Conservation (phyloP, 2,329 filamentous ascomycete genomes). For the Aureobasidium vineae region DNA sequence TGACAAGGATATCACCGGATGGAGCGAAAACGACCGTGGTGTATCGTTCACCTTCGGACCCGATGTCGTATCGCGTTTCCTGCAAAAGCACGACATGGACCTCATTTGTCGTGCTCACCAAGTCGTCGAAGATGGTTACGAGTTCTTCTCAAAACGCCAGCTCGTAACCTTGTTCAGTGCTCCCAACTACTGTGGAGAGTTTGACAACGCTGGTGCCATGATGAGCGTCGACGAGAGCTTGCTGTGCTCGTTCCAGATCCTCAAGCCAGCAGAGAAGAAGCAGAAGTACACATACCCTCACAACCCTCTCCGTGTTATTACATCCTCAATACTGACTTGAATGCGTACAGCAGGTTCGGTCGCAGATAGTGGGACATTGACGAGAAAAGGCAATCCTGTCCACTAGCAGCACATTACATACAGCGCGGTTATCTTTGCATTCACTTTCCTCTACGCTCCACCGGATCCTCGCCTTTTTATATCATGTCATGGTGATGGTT, state of each 20-base stretch:
- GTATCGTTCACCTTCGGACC: constrained; percentile 98
- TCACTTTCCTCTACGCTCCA: constrained; percentile 17
- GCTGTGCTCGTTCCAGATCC: constrained; percentile 98
- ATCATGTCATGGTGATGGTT: constrained; percentile 23
- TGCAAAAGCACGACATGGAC: constrained; percentile 99
- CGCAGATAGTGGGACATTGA: constrained; percentile 28
- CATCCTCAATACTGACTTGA: constrained; percentile 21
- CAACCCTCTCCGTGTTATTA: neutral
- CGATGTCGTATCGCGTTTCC: constrained; percentile 93
- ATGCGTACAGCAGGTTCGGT: constrained; percentile 28
- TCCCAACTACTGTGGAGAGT: constrained; percentile 99
- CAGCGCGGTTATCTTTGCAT: constrained; percentile 26
- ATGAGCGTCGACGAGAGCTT: constrained; percentile 99
- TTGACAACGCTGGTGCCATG: constrained; percentile 99
- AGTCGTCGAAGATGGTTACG: constrained; percentile 98
- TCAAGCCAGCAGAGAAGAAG: constrained; percentile 99
- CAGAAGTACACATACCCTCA: constrained; percentile 77
- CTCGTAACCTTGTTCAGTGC: constrained; percentile 97
- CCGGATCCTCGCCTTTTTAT: constrained; percentile 10
- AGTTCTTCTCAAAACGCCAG: constrained; percentile 99
- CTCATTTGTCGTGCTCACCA: constrained; percentile 98
- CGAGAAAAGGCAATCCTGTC: constrained; percentile 22
- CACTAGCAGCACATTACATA: constrained; percentile 23
- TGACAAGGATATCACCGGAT: constrained; percentile 98
- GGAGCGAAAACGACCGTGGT: constrained; percentile 98